Percentiles rank a stretch among this genome's conserved stretches.
Evolutionary conservation across 768 basidiomycete genomes (phyloP).

Genomic region (Gelatoporia subvermispora): DNA sequence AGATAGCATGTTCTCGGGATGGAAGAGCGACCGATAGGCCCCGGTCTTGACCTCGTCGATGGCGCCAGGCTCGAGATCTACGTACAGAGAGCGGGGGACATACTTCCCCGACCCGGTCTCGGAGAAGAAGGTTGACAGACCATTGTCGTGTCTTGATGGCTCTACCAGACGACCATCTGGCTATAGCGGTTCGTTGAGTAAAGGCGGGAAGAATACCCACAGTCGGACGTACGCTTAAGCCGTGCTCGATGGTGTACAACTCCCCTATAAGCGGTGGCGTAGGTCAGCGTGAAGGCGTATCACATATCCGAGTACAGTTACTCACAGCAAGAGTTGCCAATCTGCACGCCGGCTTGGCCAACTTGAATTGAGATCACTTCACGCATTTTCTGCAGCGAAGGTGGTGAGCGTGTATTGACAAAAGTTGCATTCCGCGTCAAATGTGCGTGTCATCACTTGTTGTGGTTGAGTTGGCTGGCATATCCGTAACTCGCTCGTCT

Average conservation of each 20-base stretch:
- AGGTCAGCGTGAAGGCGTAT: not conserved
- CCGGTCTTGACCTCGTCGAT: slow-evolving; percentile 95
- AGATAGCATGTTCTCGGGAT: slow-evolving; percentile 94
- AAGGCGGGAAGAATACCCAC: not conserved
- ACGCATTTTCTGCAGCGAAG: slow-evolving; percentile 50
- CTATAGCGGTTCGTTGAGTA: slow-evolving; percentile 34
- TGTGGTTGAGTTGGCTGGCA: slow-evolving; percentile 11
- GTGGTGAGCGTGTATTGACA: not conserved
- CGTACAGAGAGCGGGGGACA: slow-evolving; percentile 94
- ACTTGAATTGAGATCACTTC: slow-evolving; percentile 96
- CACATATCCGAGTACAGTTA: slow-evolving; percentile 11
- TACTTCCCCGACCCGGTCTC: slow-evolving; percentile 92
- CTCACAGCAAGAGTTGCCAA: slow-evolving; percentile 95
- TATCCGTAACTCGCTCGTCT: not conserved
- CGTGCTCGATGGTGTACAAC: slow-evolving; percentile 97
- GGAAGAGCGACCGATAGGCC: slow-evolving; percentile 89
- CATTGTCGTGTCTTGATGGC: slow-evolving; percentile 63
- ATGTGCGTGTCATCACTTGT: slow-evolving; percentile 1
- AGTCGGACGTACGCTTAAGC: slow-evolving; percentile 70
- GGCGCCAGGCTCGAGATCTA: slow-evolving; percentile 92
- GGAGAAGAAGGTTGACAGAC: slow-evolving; percentile 98
- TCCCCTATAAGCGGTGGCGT: slow-evolving; percentile 58
- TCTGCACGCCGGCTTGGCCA: slow-evolving; percentile 94
- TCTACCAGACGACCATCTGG: slow-evolving; percentile 86
- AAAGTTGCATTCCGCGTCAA: not conserved